These are phyloP conservation scores for Pisolithus tinctorius DNA, from an alignment of 768 basidiomycete species.

Conservation along the genomic window DNA sequence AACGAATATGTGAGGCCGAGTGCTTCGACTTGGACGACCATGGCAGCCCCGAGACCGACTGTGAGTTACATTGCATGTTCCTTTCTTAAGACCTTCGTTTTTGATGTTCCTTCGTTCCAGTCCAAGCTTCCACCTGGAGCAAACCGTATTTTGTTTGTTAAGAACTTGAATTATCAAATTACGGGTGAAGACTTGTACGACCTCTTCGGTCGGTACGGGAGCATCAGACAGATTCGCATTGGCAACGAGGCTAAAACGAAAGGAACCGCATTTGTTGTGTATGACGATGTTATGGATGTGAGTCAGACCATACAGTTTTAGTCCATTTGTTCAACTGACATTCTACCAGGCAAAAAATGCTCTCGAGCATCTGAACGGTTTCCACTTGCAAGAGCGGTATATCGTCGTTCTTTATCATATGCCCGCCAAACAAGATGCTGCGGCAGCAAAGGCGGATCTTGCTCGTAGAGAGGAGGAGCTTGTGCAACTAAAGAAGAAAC, in stretches of 20 bases:
- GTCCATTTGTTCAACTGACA: conserved; percentile 9
- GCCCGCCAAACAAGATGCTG: conserved; percentile 94
- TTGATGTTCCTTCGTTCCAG: conserved; percentile 29
- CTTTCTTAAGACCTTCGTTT: not conserved
- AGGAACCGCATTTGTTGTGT: conserved; percentile 95
- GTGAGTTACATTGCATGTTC: conserved; percentile 28
- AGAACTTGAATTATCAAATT: conserved; percentile 89
- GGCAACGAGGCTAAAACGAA: conserved; percentile 89
- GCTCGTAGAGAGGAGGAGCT: conserved; percentile 89
- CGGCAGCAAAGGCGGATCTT: conserved; percentile 87
- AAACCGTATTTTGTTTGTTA: conserved; percentile 88
- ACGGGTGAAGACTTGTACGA: conserved; percentile 94
- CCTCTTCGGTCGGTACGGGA: conserved; percentile 95
- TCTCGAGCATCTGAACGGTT: conserved; percentile 93
- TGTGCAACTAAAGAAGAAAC: conserved; percentile 77
- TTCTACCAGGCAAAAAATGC: conserved; percentile 83
- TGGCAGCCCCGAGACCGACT: conserved; percentile 67
- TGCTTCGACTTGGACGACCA: conserved; percentile 16
- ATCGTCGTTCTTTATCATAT: conserved; percentile 98
- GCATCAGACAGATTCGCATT: conserved; percentile 90
- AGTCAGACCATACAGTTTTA: conserved; percentile 19
- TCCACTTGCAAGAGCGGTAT: conserved; percentile 96
- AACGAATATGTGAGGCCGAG: conserved; percentile 1
- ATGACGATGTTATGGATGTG: conserved; percentile 95
- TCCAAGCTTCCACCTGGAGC: conserved; percentile 88